A percentile compares a stretch with the other conserved stretches of the same genome.
Evolutionary conservation across 345 rosid genomes (phyloP).

Genomic region (Chamaenerion angustifolium): DNA sequence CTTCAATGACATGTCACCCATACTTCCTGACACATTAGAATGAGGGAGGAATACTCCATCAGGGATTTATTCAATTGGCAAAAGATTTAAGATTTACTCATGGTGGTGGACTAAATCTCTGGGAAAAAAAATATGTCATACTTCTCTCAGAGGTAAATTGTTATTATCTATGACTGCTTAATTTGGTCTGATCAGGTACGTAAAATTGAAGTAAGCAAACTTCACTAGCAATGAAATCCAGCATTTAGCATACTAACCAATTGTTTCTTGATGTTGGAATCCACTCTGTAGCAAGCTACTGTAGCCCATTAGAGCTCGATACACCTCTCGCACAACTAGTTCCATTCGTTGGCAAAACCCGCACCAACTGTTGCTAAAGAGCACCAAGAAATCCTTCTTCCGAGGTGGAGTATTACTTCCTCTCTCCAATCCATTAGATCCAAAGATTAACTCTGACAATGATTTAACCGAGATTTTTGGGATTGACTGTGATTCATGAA

Average conservation of each 20-base stretch:
- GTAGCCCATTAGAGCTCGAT: slow-evolving; percentile 47
- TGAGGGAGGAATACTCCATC: too few relatives aligned
- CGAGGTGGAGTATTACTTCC: slow-evolving; percentile 23
- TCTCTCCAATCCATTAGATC: slow-evolving; percentile 30
- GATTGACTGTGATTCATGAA: slow-evolving; percentile 62
- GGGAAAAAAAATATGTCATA: too few relatives aligned
- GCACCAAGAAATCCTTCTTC: slow-evolving; percentile 76
- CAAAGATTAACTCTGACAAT: slow-evolving; percentile 45
- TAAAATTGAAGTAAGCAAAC: too few relatives aligned
- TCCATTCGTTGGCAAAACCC: slow-evolving; percentile 97
- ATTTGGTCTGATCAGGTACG: too few relatives aligned
- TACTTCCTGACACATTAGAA: slow-evolving; percentile 22
- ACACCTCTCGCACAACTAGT: slow-evolving; percentile 70
- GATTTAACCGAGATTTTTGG: slow-evolving; percentile 49
- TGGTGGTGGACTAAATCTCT: too few relatives aligned
- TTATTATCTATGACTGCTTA: too few relatives aligned
- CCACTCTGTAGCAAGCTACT: slow-evolving; percentile 24
- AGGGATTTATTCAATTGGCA: too few relatives aligned
- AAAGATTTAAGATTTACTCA: too few relatives aligned
- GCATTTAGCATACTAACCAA: slow-evolving; percentile 26
- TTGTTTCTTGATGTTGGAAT: slow-evolving; percentile 23
- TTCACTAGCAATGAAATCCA: not conserved
- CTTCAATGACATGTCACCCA: slow-evolving; percentile 16
- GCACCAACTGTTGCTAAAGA: slow-evolving; percentile 77
- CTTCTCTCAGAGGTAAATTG: too few relatives aligned